Conservation (phyloP, 176 grass and related monocot species). For the barley (Hordeum vulgare) region DNA sequence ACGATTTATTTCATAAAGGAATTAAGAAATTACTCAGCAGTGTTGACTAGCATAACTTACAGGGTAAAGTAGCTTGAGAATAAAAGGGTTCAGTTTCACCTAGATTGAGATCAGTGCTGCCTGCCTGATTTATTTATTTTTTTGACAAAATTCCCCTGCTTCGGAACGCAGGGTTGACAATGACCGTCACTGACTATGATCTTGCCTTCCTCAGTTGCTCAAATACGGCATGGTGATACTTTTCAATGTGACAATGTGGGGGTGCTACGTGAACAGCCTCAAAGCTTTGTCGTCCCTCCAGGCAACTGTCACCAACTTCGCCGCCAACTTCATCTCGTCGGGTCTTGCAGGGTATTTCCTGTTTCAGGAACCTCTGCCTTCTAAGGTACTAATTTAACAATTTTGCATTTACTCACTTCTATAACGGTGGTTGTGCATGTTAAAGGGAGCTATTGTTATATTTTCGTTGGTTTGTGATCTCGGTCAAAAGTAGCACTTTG, state of each 20-base stretch:
- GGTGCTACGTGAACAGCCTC: conserved; percentile 84
- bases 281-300: conserved; percentile 81
- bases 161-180: not conserved
- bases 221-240: conserved; percentile 78
- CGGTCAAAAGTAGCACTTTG: not conserved
- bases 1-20: not conserved
- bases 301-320: conserved; percentile 91
- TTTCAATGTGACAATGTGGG: conserved; percentile 88
- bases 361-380: conserved; percentile 74
- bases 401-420: not conserved
- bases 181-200: conserved; percentile 8
- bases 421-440: not conserved
- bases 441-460: not conserved
- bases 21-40: not conserved
- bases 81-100: not conserved
- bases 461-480: not conserved
- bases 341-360: conserved; percentile 82
- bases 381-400: conserved; percentile 37
- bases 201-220: conserved; percentile 31
- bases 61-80: not conserved
- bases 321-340: conserved; percentile 79
- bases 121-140: too few relatives aligned
- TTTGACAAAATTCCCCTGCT: not conserved
- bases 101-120: not conserved
- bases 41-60: not conserved